Conservation (phyloP, 1,284 basidiomycete species). For the Moniliophthora roreri region DNA sequence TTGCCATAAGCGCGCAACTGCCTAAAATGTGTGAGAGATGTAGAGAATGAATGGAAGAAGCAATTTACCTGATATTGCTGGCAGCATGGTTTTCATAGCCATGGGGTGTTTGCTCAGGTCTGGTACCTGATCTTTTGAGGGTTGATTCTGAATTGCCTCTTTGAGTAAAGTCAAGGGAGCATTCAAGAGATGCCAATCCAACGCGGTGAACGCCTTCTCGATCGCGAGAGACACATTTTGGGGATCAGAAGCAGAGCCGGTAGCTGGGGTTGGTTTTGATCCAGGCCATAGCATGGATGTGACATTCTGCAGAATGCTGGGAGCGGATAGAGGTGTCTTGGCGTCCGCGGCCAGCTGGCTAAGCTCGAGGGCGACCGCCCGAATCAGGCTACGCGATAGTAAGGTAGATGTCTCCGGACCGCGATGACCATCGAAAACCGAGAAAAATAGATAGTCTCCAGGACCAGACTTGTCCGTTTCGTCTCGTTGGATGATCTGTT, state of each 20-base stretch:
- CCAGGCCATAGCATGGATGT: slow-evolving; percentile 37
- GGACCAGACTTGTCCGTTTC: slow-evolving; percentile 51
- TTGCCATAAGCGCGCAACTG: slow-evolving; percentile 84
- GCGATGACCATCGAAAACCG: slow-evolving; percentile 92
- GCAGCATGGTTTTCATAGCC: slow-evolving; percentile 68
- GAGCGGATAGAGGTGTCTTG: slow-evolving; percentile 24
- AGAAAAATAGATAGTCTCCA: slow-evolving; percentile 80
- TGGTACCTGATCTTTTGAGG: slow-evolving; percentile 54
- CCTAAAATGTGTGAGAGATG: slow-evolving; percentile 39
- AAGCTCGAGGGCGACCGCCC: slow-evolving; percentile 83
- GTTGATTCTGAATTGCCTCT: slow-evolving; percentile 49
- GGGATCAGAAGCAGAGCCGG: slow-evolving; percentile 54
- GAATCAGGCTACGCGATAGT: slow-evolving; percentile 84
- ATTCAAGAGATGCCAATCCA: slow-evolving; percentile 79
- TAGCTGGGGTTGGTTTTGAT: slow-evolving; percentile 29
- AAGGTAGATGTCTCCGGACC: slow-evolving; percentile 84
- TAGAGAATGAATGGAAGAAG: background rate
- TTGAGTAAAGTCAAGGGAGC: slow-evolving; percentile 77
- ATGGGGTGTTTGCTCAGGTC: slow-evolving; percentile 73
- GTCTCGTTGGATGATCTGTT: slow-evolving; percentile 69
- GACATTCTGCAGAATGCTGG: slow-evolving; percentile 30
- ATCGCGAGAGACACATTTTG: slow-evolving; percentile 70
- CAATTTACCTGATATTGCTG: slow-evolving; percentile 68
- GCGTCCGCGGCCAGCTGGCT: slow-evolving; percentile 42
- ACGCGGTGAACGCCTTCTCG: slow-evolving; percentile 73